Evolutionary conservation across 169 alveolate genomes (phyloP).

Genomic region (Pseudocohnilembus persalinus): DNA sequence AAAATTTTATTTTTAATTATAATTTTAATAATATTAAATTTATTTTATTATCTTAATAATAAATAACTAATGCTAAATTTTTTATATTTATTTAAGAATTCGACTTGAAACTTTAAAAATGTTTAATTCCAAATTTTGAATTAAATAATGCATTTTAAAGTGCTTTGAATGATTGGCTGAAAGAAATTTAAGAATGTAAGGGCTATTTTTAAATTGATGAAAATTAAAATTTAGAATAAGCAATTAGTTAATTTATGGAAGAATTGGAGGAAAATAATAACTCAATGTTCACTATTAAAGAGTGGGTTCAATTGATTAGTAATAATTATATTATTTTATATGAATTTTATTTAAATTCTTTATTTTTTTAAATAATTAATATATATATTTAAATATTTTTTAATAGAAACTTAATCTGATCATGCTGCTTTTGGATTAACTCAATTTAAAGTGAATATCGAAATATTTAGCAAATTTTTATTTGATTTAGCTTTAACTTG

Average conservation of each 20-base stretch:
- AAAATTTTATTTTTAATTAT: too few relatives aligned
- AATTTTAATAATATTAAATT: too few relatives aligned
- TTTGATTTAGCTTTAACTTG: conserved; percentile 44
- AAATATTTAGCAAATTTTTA: conserved; percentile 35
- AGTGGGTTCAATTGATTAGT: neutral
- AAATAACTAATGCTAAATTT: neutral
- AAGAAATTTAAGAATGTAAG: conserved; percentile 36
- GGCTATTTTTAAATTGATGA: conserved; percentile 1
- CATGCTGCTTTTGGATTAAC: conserved; percentile 23
- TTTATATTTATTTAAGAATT: conserved; percentile 2
- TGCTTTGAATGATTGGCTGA: conserved; percentile 48
- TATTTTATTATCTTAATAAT: too few relatives aligned
- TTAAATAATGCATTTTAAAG: conserved; percentile 35
- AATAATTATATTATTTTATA: too few relatives aligned
- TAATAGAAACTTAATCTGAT: conserved; percentile 18
- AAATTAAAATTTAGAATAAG: neutral
- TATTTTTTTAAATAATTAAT: too few relatives aligned
- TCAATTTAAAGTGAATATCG: conserved; percentile 29
- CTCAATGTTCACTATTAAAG: conserved; percentile 3
- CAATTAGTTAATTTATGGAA: conserved; percentile 1
- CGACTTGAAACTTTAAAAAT: conserved; percentile 33
- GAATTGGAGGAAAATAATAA: conserved; percentile 12
- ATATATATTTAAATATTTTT: neutral
- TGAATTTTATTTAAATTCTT: too few relatives aligned
- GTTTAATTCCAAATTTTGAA: conserved; percentile 19